Evolutionary conservation across 2,329 filamentous ascomycete species (phyloP).

Genomic region (Penicillium sp.): DNA sequence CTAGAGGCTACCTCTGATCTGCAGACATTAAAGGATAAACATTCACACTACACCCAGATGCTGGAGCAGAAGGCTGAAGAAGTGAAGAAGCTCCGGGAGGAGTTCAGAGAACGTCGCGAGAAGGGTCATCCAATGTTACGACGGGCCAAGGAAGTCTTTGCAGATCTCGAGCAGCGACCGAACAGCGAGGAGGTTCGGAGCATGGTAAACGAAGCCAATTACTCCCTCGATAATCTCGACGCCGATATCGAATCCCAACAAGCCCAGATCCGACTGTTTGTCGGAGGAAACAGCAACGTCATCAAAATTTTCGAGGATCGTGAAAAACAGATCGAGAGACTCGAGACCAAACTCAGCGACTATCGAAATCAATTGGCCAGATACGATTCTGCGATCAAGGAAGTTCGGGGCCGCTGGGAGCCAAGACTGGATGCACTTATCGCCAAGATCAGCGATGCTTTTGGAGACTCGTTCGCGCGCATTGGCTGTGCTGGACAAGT

Average conservation of each 20-base stretch:
- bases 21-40: conserved; percentile 67
- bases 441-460: conserved; percentile 81
- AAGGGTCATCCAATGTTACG: conserved; percentile 22
- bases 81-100: conserved; percentile 39
- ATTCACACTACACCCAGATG: conserved; percentile 59
- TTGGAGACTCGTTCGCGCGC: conserved; percentile 88
- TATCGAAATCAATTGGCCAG: conserved; percentile 60
- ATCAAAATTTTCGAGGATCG: conserved; percentile 78
- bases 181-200: conserved; percentile 45
- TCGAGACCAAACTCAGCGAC: conserved; percentile 63
- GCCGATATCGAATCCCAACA: conserved; percentile 74
- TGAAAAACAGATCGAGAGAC: conserved; percentile 67
- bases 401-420: conserved; percentile 77
- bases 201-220: conserved; percentile 48
- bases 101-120: conserved; percentile 39
- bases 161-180: conserved; percentile 22
- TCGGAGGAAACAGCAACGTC: conserved; percentile 74
- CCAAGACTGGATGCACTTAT: conserved; percentile 78
- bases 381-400: conserved; percentile 62
- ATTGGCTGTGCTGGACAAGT: conserved; percentile 96
- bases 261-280: conserved; percentile 77
- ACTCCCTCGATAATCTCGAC: conserved; percentile 67
- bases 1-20: conserved; percentile 86
- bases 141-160: conserved; percentile 24
- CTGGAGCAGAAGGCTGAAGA: conserved; percentile 49